Evolutionary conservation across 176 grass and related monocot species (phyloP), one percentile per base, ranked within the genome.

Genomic region (Carex parvula): DNA sequence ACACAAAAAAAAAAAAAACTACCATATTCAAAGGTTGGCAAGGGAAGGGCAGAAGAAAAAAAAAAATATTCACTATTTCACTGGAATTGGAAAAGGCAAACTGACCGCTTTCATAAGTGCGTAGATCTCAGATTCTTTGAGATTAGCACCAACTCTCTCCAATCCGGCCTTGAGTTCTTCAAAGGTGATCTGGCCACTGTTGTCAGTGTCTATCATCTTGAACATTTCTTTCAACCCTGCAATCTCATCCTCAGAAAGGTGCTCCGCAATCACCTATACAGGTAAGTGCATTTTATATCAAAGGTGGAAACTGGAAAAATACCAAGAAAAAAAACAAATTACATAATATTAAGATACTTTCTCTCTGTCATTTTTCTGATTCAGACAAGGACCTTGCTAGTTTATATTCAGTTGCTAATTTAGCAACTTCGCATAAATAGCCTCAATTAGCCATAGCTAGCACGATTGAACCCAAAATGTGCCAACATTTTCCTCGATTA

Each of bases 151-250:
- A 0, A 92, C 91, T 61, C 71, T 95, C 69, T 95, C 84, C 63
- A 95, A 67, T 0, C 93, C 93, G 0, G 84, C 91, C 90, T 95
- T 95, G 7, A 92, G 91, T 50, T 95, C 93, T 67, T 95, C 89
- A 68, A 84, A 95, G 39, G 93, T 95, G 93, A 95, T 92, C 5
- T 92, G 87, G 3, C 89, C 93, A 61, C 93, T 95, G 85, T 91
- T 92, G 66, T 95, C 93, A 1, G 91, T 46, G 87, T 95, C 93
- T 54, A 95, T 89, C 93, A 95, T 95, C 85, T 95, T 92, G 84
- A 95, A 95, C 93, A 95, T 95, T 66, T 95, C 90, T 84, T 89
- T 95, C 70, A 95, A 68, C 17, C 93, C 93, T 50, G 93, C 93
- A 2, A 95, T 95, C 73, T 95, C 93, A 79, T 95, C 93, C 67